These are phyloP conservation scores for Cerioporus squamosus DNA, from an alignment of 1,284 basidiomycete genomes.

Conservation along the genomic window DNA sequence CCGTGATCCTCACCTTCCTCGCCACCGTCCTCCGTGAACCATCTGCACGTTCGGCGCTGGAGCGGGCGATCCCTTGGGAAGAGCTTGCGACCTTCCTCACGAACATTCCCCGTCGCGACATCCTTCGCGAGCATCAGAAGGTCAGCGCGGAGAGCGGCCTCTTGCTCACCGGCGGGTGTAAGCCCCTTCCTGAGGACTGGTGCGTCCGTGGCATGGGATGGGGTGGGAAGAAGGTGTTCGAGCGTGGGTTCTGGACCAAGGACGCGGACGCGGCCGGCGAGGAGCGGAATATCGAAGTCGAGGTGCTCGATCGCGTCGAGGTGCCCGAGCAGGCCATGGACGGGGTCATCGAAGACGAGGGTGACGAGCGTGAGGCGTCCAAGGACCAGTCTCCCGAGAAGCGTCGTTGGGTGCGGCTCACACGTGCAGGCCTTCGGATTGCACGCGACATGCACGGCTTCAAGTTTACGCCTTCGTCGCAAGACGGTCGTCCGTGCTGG, in stretches of 20 bases:
- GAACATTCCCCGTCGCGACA: conserved; percentile 59
- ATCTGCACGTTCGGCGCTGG: conserved; percentile 63
- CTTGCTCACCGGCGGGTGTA: conserved; percentile 66
- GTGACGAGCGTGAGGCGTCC: conserved; percentile 51
- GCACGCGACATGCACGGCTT: conserved; percentile 80
- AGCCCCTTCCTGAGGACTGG: conserved; percentile 93
- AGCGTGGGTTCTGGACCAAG: conserved; percentile 88
- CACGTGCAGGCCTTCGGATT: conserved; percentile 74
- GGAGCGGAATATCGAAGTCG: conserved; percentile 74
- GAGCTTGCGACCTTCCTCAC: conserved; percentile 72
- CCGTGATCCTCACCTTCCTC: conserved; percentile 87
- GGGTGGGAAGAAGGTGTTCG: conserved; percentile 88
- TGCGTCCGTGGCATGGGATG: conserved; percentile 94
- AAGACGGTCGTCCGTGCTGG: conserved; percentile 63
- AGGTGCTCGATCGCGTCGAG: conserved; percentile 74
- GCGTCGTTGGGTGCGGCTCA: conserved; percentile 75
- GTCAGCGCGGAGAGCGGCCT: conserved; percentile 30
- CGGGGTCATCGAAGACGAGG: conserved; percentile 81
- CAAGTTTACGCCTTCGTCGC: conserved; percentile 43
- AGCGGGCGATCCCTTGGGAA: conserved; percentile 86
- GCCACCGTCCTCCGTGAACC: conserved; percentile 74
- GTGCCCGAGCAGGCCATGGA: conserved; percentile 58
- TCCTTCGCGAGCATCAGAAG: conserved; percentile 38
- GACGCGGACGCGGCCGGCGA: conserved; percentile 46
- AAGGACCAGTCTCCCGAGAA: conserved; percentile 20